Conservation (phyloP, 768 basidiomycete species). For the Omphalotus guepiniiformis region DNA sequence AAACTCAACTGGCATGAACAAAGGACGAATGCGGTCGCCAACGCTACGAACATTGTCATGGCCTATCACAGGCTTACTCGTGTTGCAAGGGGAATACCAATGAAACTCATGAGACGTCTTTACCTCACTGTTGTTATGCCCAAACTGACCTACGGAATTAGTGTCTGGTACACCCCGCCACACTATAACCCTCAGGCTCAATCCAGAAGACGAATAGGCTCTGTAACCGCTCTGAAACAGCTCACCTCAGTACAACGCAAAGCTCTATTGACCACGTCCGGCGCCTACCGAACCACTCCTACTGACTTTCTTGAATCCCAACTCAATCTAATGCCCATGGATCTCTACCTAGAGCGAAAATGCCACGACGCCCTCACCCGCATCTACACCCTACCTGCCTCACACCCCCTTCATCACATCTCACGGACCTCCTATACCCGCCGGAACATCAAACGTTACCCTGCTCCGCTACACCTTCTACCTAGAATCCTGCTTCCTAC, state of each 20-base stretch:
- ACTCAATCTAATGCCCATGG: conserved; percentile 11
- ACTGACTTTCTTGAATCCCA: conserved; percentile 10
- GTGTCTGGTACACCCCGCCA: no score
- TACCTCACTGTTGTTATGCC: no score
- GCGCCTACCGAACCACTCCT: conserved; percentile 6
- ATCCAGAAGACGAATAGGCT: no score
- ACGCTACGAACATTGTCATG: no score
- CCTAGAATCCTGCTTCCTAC: no score
- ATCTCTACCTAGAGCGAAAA: no score
- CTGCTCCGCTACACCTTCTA: conserved; percentile 14
- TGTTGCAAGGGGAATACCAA: neutral
- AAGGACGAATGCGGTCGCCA: neutral
- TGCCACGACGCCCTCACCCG: no score
- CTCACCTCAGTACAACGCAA: neutral
- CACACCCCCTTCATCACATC: conserved; percentile 2
- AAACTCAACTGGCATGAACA: no score
- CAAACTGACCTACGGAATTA: no score
- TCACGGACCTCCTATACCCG: neutral
- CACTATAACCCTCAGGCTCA: neutral
- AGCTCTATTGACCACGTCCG: no score
- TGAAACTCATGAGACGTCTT: neutral
- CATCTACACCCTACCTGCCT: no score
- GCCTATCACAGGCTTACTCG: no score
- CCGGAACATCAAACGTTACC: neutral
- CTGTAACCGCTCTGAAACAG: neutral